These are phyloP conservation scores for Licmophora abbreviata DNA, from an alignment of 108 stramenopile genomes.

Conservation along the genomic window DNA sequence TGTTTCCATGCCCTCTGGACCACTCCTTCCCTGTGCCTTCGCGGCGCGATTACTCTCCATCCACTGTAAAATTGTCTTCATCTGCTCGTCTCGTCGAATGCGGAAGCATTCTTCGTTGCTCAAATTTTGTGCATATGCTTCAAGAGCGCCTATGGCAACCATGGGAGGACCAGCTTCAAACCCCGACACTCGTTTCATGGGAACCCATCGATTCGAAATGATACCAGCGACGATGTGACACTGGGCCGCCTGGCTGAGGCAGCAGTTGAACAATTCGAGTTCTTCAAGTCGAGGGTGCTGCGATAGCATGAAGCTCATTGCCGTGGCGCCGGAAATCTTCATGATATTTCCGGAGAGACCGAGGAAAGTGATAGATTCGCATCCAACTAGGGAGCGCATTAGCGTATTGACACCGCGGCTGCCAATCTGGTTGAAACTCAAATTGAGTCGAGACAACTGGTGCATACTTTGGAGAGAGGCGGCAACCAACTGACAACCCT, in stretches of 20 bases:
- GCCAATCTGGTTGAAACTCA: slow-evolving; percentile 83
- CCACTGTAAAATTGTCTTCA: slow-evolving; percentile 79
- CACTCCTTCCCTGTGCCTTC: slow-evolving; percentile 17
- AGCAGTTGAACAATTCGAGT: slow-evolving; percentile 79
- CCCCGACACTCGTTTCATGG: slow-evolving; percentile 75
- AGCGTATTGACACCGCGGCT: slow-evolving; percentile 74
- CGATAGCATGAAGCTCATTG: slow-evolving; percentile 74
- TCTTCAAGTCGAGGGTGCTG: slow-evolving; percentile 77
- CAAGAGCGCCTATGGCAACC: slow-evolving; percentile 75
- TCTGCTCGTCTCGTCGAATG: slow-evolving; percentile 74
- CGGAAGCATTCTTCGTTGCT: slow-evolving; percentile 83
- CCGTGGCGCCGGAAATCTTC: slow-evolving; percentile 77
- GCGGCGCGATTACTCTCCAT: slow-evolving; percentile 66
- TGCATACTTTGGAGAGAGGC: slow-evolving; percentile 76
- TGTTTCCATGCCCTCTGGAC: not conserved
- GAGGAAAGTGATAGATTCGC: slow-evolving; percentile 74
- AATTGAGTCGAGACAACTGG: slow-evolving; percentile 52
- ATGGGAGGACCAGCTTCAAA: slow-evolving; percentile 79
- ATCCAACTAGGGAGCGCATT: slow-evolving; percentile 72
- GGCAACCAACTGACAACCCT: slow-evolving; percentile 84
- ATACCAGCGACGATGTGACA: slow-evolving; percentile 84
- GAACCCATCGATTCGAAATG: slow-evolving; percentile 84
- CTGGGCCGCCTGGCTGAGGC: slow-evolving; percentile 80
- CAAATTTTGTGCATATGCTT: slow-evolving; percentile 53
- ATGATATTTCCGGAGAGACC: slow-evolving; percentile 79